Percentiles rank a stretch among this genome's conserved stretches.
Evolutionary conservation across 148 eudicot species (phyloP).

Genomic region (Fallopia convolvulus): DNA sequence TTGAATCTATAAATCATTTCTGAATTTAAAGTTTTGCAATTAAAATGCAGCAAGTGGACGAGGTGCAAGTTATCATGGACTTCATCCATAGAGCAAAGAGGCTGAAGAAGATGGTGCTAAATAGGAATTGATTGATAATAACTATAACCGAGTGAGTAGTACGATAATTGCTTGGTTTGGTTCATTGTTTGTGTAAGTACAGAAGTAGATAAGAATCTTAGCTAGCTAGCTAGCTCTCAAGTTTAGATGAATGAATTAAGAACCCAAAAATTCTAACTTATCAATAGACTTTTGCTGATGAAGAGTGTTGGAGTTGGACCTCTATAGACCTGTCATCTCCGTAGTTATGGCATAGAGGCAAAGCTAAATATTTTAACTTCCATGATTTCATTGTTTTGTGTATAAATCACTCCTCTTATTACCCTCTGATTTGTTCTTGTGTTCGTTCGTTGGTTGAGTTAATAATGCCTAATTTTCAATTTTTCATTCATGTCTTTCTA

Average conservation of each 20-base stretch:
- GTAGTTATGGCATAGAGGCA: neutral
- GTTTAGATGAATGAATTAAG: neutral
- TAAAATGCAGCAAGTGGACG: slow-evolving; percentile 55
- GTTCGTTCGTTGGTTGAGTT: neutral
- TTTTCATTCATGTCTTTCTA: too few relatives aligned
- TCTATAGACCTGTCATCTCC: neutral
- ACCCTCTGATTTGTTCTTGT: neutral
- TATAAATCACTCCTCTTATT: neutral
- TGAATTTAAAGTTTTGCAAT: neutral
- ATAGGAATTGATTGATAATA: neutral
- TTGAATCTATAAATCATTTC: too few relatives aligned
- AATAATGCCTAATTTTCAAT: too few relatives aligned
- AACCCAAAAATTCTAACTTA: slow-evolving; percentile 1
- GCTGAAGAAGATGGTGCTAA: slow-evolving; percentile 5
- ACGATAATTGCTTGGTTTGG: neutral
- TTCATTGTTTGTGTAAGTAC: neutral
- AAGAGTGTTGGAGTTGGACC: neutral
- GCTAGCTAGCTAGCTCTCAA: neutral
- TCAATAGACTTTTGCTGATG: neutral
- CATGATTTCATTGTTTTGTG: neutral
- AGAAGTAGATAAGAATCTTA: neutral
- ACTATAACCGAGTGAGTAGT: neutral
- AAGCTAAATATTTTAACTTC: neutral
- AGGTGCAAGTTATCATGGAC: slow-evolving; percentile 72
- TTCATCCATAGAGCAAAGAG: slow-evolving; percentile 74